A percentile compares a stretch with the other conserved stretches of the same genome.
Evolutionary conservation across 1,139 yeast genomes (phyloP).

Genomic region (Kodamaea alishanica): DNA sequence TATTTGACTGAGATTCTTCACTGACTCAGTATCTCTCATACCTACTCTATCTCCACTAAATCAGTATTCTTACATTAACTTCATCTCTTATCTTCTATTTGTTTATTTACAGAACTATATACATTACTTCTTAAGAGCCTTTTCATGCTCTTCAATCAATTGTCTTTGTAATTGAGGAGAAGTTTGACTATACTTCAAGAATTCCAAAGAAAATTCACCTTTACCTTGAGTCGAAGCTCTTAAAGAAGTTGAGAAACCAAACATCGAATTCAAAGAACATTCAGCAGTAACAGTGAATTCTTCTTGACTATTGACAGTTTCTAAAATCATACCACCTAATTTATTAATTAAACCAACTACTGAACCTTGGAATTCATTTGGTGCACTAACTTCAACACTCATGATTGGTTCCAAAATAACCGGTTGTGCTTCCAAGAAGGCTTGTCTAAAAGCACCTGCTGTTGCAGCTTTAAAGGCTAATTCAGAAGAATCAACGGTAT

Average conservation of each 20-base stretch:
- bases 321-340: constrained; percentile 86
- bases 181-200: constrained; percentile 87
- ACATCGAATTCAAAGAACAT: constrained; percentile 91
- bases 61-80: not conserved
- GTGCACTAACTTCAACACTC: constrained; percentile 91
- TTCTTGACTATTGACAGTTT: constrained; percentile 90
- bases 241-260: constrained; percentile 91
- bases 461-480: constrained; percentile 93
- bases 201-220: constrained; percentile 95
- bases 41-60: too few relatives aligned
- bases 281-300: constrained; percentile 93
- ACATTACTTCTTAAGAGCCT: constrained; percentile 20
- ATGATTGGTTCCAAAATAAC: constrained; percentile 93
- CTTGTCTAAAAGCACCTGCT: constrained; percentile 86
- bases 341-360: constrained; percentile 91
- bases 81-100: not conserved
- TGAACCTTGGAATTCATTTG: constrained; percentile 92
- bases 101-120: constrained; percentile 6
- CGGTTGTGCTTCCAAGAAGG: constrained; percentile 80
- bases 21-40: too few relatives aligned
- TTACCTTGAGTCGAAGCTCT: constrained; percentile 99
- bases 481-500: constrained; percentile 95
- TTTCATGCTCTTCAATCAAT: constrained; percentile 77
- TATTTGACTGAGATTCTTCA: too few relatives aligned
- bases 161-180: constrained; percentile 88